Evolutionary conservation across 495 filamentous ascomycete genomes (phyloP), one percentile per base, ranked within the genome.

Genomic region (Talaromyces proteolyticus): DNA sequence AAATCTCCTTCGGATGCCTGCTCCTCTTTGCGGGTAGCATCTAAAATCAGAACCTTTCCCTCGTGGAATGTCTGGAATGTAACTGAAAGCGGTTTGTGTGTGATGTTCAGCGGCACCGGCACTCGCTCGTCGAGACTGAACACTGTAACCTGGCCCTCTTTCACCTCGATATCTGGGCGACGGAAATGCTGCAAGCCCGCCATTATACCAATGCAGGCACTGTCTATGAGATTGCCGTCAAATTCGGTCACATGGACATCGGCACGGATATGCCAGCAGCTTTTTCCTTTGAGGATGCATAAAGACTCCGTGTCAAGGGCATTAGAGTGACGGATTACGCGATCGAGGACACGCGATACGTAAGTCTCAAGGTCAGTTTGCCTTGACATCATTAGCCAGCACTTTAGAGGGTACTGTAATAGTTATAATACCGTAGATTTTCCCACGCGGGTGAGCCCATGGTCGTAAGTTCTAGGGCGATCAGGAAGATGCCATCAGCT

Each of bases 231-330:
- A 53, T 88, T 88, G 20, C 93, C 93, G 59, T 96, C 91, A 66
- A 87, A 87, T 43, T 88, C 86, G 14, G 95, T 75, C 34, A 97
- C 80, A 66, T 97, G 93, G 2, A 96, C 78, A 58, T 95, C 89
- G 4, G 89, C 90, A 20, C 89, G 86, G 45, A 98, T 76, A 42
- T 79, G 81, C 87, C 93, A 98, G 69, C 87, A 90, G 66, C 91
- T 94, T 47, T 85, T 74, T 12, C 89, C 90, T 20, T 93, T 90
- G 19, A 97, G 67, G 12, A 98, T 88, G 63, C 93, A 98, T 23
- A 98, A 79, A 1, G 90, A 94, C 70, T 98, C 93, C 22, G 90
- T 95, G 61, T 96, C 91, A 20, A 98, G 77, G 8, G 93, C 93
- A 53, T 81, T 82, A 6, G 90, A 95, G 42, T 92, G 88, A 22